phyloP scores from a whole-genome alignment of 805 yeast species.

The Kregervanrija delftensis region DNA sequence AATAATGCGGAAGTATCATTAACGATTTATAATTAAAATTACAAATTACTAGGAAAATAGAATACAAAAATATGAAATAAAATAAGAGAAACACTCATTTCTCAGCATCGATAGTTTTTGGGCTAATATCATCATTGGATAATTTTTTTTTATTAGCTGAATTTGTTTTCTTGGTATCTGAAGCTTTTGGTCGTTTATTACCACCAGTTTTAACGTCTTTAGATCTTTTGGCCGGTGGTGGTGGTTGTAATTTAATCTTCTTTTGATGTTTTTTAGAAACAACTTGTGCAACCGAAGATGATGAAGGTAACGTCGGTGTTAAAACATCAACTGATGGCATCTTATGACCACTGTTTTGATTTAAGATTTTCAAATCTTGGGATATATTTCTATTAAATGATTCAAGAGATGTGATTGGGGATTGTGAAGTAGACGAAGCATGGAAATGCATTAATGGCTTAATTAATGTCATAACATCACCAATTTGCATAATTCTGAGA shows the following conservation, averaged over 20 bases:
- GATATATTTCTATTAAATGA: slow-evolving; percentile 33
- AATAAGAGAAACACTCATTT: too few relatives aligned
- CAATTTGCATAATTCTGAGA: slow-evolving; percentile 64
- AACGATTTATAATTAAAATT: too few relatives aligned
- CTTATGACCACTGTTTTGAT: too few relatives aligned
- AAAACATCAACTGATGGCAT: too few relatives aligned
- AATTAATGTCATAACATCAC: slow-evolving; percentile 72
- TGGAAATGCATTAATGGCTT: slow-evolving; percentile 49
- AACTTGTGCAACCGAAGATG: slow-evolving; percentile 1
- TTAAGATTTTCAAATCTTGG: slow-evolving; percentile 10
- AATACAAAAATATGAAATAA: too few relatives aligned
- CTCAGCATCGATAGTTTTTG: too few relatives aligned
- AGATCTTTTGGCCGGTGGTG: slow-evolving; percentile 1
- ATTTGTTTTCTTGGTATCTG: too few relatives aligned
- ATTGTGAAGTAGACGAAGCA: slow-evolving; percentile 40
- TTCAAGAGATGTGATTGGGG: slow-evolving; percentile 46
- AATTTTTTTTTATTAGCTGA: too few relatives aligned
- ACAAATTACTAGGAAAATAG: too few relatives aligned
- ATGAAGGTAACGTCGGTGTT: not conserved
- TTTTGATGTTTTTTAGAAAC: slow-evolving; percentile 1
- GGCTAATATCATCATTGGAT: too few relatives aligned
- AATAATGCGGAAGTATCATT: too few relatives aligned
- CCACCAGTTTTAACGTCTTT: not conserved
- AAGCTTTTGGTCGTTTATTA: not conserved
- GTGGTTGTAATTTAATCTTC: slow-evolving; percentile 6